Percentiles rank a stretch among this genome's conserved stretches.
phyloP scores from a whole-genome alignment of 225 moss, liverwort and hornwort species.

The Pleurozium schreberi region DNA sequence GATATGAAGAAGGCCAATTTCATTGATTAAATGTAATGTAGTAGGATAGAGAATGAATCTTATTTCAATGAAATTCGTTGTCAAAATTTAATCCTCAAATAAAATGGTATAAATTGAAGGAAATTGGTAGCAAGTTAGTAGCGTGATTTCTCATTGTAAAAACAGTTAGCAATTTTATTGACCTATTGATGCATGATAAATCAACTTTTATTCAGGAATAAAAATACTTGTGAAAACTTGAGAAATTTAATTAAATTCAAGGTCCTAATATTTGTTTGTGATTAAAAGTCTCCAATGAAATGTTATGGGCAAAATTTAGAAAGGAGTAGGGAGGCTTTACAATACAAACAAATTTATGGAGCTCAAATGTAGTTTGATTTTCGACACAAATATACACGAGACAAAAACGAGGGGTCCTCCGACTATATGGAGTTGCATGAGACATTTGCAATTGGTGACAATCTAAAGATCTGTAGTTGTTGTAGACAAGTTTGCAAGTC shows the following conservation, averaged over 20 bases:
- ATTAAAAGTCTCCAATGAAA: not conserved
- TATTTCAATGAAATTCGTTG: too few species aligned
- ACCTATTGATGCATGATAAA: not conserved
- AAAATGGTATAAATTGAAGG: too few species aligned
- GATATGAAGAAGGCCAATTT: not conserved
- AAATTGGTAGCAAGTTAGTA: not conserved
- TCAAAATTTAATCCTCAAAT: not conserved
- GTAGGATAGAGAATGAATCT: not conserved
- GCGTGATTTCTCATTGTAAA: not conserved
- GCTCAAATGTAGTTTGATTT: not conserved
- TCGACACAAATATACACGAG: too few species aligned
- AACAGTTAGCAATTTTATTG: not conserved
- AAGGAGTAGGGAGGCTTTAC: fast-evolving
- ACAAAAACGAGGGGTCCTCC: too few species aligned
- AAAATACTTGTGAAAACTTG: not conserved
- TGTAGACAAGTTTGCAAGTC: too few species aligned
- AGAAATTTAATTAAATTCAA: not conserved
- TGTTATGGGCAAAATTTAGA: not conserved
- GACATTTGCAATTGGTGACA: too few species aligned
- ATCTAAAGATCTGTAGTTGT: too few species aligned
- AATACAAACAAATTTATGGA: not conserved
- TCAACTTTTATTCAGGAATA: not conserved
- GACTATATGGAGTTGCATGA: too few species aligned
- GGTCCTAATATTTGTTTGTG: not conserved
- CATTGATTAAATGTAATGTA: not conserved